Evolutionary conservation across 805 yeast genomes (phyloP).

Genomic region (Saccharomycopsis sp.): DNA sequence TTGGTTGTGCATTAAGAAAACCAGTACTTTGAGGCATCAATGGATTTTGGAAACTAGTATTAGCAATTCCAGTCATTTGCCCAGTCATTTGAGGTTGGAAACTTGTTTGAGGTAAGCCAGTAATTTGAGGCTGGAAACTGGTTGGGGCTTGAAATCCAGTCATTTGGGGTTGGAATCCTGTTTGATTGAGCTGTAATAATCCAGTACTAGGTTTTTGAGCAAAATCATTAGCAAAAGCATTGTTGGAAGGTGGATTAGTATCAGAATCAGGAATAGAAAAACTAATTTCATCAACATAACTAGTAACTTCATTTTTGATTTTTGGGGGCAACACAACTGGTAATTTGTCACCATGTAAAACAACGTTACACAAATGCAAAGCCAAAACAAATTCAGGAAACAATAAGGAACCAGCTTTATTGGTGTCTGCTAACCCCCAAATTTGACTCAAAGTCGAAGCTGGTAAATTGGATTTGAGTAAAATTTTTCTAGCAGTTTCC

Average conservation of each 20-base stretch:
- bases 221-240: conserved; percentile 34
- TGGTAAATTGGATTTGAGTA: conserved; percentile 67
- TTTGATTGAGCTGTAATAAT: conserved; percentile 18
- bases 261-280: conserved; percentile 44
- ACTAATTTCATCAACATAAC: conserved; percentile 80
- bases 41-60: conserved; percentile 26
- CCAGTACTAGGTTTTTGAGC: conserved; percentile 17
- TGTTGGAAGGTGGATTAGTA: conserved; percentile 19
- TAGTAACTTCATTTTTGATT: conserved; percentile 73
- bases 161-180: conserved; percentile 30
- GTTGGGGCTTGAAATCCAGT: conserved; percentile 28
- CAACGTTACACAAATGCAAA: conserved; percentile 73
- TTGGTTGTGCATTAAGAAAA: conserved; percentile 21
- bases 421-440: conserved; percentile 89
- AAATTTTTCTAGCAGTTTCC: conserved; percentile 65
- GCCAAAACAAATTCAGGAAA: conserved; percentile 95
- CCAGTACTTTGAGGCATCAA: conserved; percentile 45
- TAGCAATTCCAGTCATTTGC: conserved; percentile 27
- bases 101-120: conserved; percentile 31
- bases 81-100: conserved; percentile 31
- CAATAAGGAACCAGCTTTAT: conserved; percentile 70
- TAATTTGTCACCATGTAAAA: conserved; percentile 65
- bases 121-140: conserved; percentile 27
- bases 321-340: conserved; percentile 65
- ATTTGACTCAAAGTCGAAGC: conserved; percentile 72